Percentiles rank a stretch among this genome's conserved stretches.
phyloP scores from a whole-genome alignment of 345 rosid species.

The Erysimum cheiranthoides region DNA sequence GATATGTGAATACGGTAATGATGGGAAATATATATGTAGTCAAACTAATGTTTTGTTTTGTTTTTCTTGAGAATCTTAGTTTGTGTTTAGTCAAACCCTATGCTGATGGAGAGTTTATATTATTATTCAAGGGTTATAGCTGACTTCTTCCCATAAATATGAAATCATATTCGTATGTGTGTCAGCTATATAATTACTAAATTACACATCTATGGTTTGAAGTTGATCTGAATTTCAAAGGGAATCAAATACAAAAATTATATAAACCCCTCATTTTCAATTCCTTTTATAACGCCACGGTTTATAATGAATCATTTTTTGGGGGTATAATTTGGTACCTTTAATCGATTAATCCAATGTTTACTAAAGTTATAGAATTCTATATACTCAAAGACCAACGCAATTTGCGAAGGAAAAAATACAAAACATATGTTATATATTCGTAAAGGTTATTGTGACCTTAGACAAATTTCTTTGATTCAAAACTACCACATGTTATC shows the following conservation, averaged over 20 bases:
- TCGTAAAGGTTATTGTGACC: neutral
- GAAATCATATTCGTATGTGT: slow-evolving; percentile 10
- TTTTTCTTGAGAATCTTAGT: slow-evolving; percentile 21
- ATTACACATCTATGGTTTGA: neutral
- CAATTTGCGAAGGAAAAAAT: neutral
- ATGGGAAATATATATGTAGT: slow-evolving; percentile 11
- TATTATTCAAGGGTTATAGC: slow-evolving; percentile 28
- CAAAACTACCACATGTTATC: neutral
- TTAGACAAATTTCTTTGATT: no score
- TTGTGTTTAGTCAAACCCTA: slow-evolving; percentile 36
- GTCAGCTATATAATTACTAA: slow-evolving; percentile 16
- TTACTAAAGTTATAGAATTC: neutral
- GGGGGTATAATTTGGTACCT: neutral
- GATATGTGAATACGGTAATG: neutral
- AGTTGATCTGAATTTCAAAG: neutral
- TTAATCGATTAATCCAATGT: neutral
- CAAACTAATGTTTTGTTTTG: neutral
- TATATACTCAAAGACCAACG: neutral
- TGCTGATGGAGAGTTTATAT: neutral
- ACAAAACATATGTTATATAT: neutral
- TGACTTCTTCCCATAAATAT: slow-evolving; percentile 27
- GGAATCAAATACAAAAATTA: neutral
- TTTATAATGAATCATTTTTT: neutral
- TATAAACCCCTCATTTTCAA: neutral
- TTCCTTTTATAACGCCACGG: neutral